Percentiles rank a stretch among this genome's conserved stretches.
These are phyloP conservation scores for Daedaleopsis sinensis DNA, from an alignment of 768 basidiomycete genomes.

Conservation along the genomic window DNA sequence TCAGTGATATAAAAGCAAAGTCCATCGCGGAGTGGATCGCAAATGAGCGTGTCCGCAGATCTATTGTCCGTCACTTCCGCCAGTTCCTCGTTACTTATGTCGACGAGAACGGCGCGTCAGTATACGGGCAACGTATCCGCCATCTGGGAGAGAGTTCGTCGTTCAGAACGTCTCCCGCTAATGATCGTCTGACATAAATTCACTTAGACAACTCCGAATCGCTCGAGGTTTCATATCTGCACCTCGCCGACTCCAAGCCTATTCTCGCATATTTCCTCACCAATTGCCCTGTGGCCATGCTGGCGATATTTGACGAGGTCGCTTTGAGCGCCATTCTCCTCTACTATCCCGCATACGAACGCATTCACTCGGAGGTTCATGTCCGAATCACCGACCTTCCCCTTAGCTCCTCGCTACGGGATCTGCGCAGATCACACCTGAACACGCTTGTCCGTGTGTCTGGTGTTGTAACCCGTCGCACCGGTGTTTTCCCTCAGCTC, in stretches of 20 bases:
- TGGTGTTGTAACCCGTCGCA: slow-evolving; percentile 94
- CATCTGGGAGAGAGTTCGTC: slow-evolving; percentile 92
- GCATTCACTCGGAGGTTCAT: slow-evolving; percentile 97
- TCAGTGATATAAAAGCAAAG: slow-evolving; percentile 97
- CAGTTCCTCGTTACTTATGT: slow-evolving; percentile 96
- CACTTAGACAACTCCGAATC: slow-evolving; percentile 91
- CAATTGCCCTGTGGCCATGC: slow-evolving; percentile 92
- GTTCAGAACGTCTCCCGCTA: background rate
- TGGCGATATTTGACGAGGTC: slow-evolving; percentile 93
- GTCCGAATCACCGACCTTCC: slow-evolving; percentile 96
- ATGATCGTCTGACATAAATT: background rate
- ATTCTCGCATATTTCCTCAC: slow-evolving; percentile 97
- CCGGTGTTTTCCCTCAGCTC: slow-evolving; percentile 97
- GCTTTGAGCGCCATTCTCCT: slow-evolving; percentile 93
- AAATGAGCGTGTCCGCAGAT: slow-evolving; percentile 85
- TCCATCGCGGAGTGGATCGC: slow-evolving; percentile 98
- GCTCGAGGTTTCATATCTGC: slow-evolving; percentile 96
- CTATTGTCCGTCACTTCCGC: slow-evolving; percentile 91
- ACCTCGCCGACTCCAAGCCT: slow-evolving; percentile 88
- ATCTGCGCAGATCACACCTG: slow-evolving; percentile 88
- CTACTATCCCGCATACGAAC: slow-evolving; percentile 94
- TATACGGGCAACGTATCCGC: slow-evolving; percentile 93
- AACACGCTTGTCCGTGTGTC: slow-evolving; percentile 95
- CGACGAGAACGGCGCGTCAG: slow-evolving; percentile 88
- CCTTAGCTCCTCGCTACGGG: slow-evolving; percentile 85